phyloP scores from a whole-genome alignment of 148 eudicot species.

The Pharnaceum exiguum region DNA sequence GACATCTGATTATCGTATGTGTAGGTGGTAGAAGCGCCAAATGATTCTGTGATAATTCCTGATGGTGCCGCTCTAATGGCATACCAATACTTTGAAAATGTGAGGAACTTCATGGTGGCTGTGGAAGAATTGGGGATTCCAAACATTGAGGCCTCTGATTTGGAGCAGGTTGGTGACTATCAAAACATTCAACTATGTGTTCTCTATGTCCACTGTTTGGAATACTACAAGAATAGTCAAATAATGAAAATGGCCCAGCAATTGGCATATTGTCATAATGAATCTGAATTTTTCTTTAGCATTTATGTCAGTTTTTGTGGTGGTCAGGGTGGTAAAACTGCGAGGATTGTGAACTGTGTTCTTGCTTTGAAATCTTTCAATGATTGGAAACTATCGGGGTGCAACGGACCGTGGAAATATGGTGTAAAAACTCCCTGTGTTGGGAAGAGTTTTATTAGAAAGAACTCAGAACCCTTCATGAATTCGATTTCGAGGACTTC shows the following conservation, averaged over 20 bases:
- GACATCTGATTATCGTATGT: conserved; percentile 3
- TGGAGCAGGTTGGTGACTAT: conserved; percentile 58
- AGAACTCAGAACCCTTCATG: conserved; percentile 69
- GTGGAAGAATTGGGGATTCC: conserved; percentile 85
- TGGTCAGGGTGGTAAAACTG: conserved; percentile 77
- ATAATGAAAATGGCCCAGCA: neutral
- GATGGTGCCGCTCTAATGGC: conserved; percentile 91
- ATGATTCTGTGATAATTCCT: conserved; percentile 50
- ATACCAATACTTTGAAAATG: conserved; percentile 83
- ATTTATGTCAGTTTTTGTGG: neutral
- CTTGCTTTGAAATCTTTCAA: conserved; percentile 62
- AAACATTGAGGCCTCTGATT: conserved; percentile 85
- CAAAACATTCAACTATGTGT: neutral
- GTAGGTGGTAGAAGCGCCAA: conserved; percentile 75
- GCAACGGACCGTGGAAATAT: conserved; percentile 55
- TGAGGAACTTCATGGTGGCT: conserved; percentile 69
- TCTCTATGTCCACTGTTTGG: neutral
- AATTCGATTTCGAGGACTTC: conserved; percentile 51
- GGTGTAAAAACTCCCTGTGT: conserved; percentile 46
- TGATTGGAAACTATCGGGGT: conserved; percentile 77
- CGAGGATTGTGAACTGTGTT: conserved; percentile 75
- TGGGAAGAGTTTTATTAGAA: conserved; percentile 48
- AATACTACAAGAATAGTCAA: neutral
- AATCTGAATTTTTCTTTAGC: neutral
- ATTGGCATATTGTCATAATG: neutral